Conservation (phyloP, 768 basidiomycete genomes). For the Boletellus ananas region DNA sequence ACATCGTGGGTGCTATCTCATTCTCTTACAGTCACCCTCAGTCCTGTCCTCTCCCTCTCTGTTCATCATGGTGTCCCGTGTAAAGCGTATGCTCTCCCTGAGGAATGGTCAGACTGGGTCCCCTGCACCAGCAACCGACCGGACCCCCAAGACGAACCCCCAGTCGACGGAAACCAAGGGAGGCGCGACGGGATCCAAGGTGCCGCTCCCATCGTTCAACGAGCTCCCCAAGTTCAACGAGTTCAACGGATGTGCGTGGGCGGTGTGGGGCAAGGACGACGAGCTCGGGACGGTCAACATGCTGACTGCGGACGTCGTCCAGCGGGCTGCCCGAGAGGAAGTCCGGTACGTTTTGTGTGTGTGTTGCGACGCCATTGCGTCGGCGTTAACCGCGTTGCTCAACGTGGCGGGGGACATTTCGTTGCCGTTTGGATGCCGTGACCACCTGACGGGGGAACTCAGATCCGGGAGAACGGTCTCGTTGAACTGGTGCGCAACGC, state of each 20-base stretch:
- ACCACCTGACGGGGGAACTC: not conserved
- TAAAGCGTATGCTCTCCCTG: slow-evolving; percentile 16
- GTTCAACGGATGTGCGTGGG: slow-evolving; percentile 62
- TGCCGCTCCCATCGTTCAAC: slow-evolving; percentile 41
- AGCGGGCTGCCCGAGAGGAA: slow-evolving; percentile 52
- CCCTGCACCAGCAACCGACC: not conserved
- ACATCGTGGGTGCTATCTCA: not conserved
- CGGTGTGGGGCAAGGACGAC: slow-evolving; percentile 62
- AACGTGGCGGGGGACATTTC: too few species aligned
- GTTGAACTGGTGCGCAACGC: slow-evolving; percentile 53
- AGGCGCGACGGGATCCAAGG: slow-evolving; percentile 13
- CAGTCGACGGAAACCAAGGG: not conserved
- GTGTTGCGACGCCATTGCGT: not conserved
- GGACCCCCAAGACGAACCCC: not conserved
- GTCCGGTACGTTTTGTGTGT: slow-evolving; percentile 41
- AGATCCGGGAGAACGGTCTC: slow-evolving; percentile 54
- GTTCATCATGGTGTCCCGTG: slow-evolving; percentile 12
- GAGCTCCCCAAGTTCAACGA: slow-evolving; percentile 41
- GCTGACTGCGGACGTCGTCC: slow-evolving; percentile 60
- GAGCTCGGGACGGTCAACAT: slow-evolving; percentile 66
- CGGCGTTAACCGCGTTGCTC: too few species aligned
- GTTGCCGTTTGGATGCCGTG: not conserved
- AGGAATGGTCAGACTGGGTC: not conserved
- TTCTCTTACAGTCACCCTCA: not conserved
- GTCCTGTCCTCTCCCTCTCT: not conserved